Evolutionary conservation across 1,284 basidiomycete genomes (phyloP).

Genomic region (Meira nashicola): DNA sequence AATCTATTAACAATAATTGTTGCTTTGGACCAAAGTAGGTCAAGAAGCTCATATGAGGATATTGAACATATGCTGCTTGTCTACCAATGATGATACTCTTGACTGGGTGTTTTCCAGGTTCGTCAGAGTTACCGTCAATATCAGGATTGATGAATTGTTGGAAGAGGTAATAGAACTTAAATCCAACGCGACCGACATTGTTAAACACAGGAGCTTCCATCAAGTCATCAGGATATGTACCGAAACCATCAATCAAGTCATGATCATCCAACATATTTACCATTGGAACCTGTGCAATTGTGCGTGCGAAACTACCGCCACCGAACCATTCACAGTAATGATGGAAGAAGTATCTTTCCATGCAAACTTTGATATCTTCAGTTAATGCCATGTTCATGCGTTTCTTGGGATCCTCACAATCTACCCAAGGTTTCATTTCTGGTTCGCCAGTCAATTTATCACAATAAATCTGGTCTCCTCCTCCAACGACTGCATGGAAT

Average conservation of each 20-base stretch:
- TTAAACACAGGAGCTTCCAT: constrained; percentile 48
- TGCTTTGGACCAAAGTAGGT: constrained; percentile 49
- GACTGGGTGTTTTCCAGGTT: constrained; percentile 23
- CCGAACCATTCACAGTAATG: constrained; percentile 74
- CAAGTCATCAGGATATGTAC: constrained; percentile 60
- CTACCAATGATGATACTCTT: constrained; percentile 40
- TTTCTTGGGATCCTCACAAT: constrained; percentile 62
- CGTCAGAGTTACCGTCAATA: constrained; percentile 29
- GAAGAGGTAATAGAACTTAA: constrained; percentile 51
- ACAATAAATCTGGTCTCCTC: constrained; percentile 55
- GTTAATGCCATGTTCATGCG: constrained; percentile 67
- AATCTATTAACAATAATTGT: constrained; percentile 46
- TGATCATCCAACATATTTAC: constrained; percentile 63
- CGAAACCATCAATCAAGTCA: constrained; percentile 81
- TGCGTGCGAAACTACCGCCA: constrained; percentile 81
- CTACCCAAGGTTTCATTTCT: constrained; percentile 71
- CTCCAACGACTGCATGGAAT: constrained; percentile 79
- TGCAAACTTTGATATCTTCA: constrained; percentile 67
- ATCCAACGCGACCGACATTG: constrained; percentile 36
- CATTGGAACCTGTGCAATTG: constrained; percentile 81
- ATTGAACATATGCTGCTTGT: constrained; percentile 43
- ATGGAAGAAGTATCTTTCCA: constrained; percentile 72
- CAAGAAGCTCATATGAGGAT: constrained; percentile 43
- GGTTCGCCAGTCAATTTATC: constrained; percentile 43
- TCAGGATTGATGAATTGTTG: constrained; percentile 48